Conservation (phyloP, 495 filamentous ascomycete species). For the Aspergillus avenaceus region DNA sequence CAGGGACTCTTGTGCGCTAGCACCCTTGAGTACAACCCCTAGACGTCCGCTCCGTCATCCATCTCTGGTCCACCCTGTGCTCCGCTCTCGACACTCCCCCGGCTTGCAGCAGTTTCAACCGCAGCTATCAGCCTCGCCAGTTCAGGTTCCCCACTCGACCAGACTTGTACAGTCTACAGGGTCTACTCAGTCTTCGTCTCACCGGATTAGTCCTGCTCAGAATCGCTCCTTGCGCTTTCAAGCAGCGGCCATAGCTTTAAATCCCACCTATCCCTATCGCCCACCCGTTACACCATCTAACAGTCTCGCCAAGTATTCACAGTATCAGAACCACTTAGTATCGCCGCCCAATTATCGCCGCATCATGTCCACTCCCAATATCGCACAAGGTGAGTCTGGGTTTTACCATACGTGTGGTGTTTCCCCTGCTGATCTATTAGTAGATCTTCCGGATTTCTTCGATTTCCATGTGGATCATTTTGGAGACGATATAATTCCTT, state of each 20-base stretch:
- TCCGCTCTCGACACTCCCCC: constrained; percentile 30
- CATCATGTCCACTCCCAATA: constrained; percentile 41
- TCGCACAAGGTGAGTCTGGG: constrained; percentile 27
- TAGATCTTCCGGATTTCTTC: constrained; percentile 28
- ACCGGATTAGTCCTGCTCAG: constrained; percentile 40
- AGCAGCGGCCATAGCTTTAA: constrained; percentile 33
- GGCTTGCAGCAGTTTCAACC: constrained; percentile 36
- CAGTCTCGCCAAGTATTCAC: neutral
- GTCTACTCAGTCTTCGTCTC: constrained; percentile 36
- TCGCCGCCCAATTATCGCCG: constrained; percentile 21
- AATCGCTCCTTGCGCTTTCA: constrained; percentile 29
- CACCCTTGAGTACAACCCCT: constrained; percentile 37
- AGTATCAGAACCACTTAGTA: constrained; percentile 22
- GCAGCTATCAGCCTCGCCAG: constrained; percentile 32
- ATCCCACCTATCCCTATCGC: constrained; percentile 15
- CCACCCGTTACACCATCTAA: constrained; percentile 1
- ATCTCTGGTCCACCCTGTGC: constrained; percentile 27
- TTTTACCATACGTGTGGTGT: neutral
- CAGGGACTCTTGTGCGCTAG: constrained; percentile 34
- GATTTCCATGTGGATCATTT: constrained; percentile 25
- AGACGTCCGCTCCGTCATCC: constrained; percentile 31
- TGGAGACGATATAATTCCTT: constrained; percentile 19
- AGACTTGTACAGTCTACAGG: constrained; percentile 34
- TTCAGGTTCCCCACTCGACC: constrained; percentile 34
- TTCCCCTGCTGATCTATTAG: neutral